Evolutionary conservation across 257 asterid genomes (phyloP).

Genomic region (Solanum medicagineum): DNA sequence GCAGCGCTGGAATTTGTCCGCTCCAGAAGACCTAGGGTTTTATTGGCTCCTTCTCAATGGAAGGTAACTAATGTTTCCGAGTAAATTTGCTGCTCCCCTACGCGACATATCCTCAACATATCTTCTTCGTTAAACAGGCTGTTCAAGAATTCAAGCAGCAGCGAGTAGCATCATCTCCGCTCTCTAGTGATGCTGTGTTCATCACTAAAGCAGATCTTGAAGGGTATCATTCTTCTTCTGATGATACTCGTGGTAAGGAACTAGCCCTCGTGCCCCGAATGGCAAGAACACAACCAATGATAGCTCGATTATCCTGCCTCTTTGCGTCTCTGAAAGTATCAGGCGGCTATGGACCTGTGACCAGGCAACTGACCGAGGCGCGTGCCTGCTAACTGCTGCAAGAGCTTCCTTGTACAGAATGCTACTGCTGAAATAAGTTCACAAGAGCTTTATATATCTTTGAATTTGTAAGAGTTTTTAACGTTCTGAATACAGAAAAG

Average conservation of each 20-base stretch:
- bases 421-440: neutral
- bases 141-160: conserved; percentile 70
- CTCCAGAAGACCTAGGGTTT: conserved; percentile 75
- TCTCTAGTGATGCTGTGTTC: conserved; percentile 69
- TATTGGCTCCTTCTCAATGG: conserved; percentile 84
- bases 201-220: conserved; percentile 88
- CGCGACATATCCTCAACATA: neutral
- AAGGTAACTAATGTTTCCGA: conserved; percentile 34
- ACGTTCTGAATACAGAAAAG: neutral
- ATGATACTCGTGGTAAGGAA: conserved; percentile 25
- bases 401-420: conserved; percentile 14
- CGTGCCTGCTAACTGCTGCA: conserved; percentile 33
- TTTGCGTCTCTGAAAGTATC: conserved; percentile 67
- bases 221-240: conserved; percentile 61
- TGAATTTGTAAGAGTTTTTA: neutral
- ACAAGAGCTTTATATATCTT: neutral
- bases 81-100: neutral
- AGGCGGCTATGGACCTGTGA: conserved; percentile 27
- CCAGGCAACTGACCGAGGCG: conserved; percentile 66
- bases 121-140: conserved; percentile 39
- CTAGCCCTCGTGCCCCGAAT: conserved; percentile 24
- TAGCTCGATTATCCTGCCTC: conserved; percentile 73
- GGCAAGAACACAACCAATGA: conserved; percentile 47
- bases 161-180: conserved; percentile 22
- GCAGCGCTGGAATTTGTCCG: conserved; percentile 80